These are phyloP conservation scores for Clitopilus hobsonii DNA, from an alignment of 768 basidiomycete genomes.

Conservation along the genomic window DNA sequence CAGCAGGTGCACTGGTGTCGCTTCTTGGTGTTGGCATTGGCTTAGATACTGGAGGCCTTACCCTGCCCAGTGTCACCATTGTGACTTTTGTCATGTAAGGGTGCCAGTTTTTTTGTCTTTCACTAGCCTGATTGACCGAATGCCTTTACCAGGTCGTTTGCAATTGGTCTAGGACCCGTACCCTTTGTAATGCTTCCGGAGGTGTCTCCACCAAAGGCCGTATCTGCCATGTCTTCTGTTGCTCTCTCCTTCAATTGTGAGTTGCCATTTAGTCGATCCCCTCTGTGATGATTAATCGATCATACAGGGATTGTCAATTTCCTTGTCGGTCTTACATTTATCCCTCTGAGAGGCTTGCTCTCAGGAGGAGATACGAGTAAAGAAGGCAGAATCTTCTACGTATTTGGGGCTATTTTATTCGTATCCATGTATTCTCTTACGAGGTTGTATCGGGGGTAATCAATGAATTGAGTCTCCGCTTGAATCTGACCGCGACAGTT, in stretches of 20 bases:
- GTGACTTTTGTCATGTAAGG: slow-evolving; percentile 77
- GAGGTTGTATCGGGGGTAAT: slow-evolving; percentile 30
- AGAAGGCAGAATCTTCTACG: slow-evolving; percentile 86
- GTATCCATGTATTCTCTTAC: slow-evolving; percentile 31
- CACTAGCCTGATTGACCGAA: slow-evolving; percentile 3
- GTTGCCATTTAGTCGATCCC: slow-evolving; percentile 15
- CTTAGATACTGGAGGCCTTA: slow-evolving; percentile 54
- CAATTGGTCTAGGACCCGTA: slow-evolving; percentile 85
- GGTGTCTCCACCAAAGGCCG: slow-evolving; percentile 75
- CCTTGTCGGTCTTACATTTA: slow-evolving; percentile 75
- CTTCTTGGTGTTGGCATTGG: slow-evolving; percentile 67
- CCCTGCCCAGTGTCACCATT: slow-evolving; percentile 69
- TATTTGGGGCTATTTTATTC: slow-evolving; percentile 64
- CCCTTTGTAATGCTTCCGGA: slow-evolving; percentile 93
- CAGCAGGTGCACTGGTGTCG: slow-evolving; percentile 59
- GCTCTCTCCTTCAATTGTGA: slow-evolving; percentile 69
- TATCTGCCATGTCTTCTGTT: slow-evolving; percentile 76
- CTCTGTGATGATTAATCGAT: not conserved
- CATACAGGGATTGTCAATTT: slow-evolving; percentile 79
- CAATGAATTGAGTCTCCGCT: slow-evolving; percentile 25
- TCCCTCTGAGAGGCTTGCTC: slow-evolving; percentile 76
- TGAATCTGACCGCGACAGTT: slow-evolving; percentile 17
- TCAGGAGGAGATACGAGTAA: slow-evolving; percentile 54
- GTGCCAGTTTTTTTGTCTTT: not conserved
- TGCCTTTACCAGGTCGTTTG: slow-evolving; percentile 61